These are phyloP conservation scores for Bipolaris zeicola DNA, from an alignment of 2,329 filamentous ascomycete genomes.

Conservation along the genomic window DNA sequence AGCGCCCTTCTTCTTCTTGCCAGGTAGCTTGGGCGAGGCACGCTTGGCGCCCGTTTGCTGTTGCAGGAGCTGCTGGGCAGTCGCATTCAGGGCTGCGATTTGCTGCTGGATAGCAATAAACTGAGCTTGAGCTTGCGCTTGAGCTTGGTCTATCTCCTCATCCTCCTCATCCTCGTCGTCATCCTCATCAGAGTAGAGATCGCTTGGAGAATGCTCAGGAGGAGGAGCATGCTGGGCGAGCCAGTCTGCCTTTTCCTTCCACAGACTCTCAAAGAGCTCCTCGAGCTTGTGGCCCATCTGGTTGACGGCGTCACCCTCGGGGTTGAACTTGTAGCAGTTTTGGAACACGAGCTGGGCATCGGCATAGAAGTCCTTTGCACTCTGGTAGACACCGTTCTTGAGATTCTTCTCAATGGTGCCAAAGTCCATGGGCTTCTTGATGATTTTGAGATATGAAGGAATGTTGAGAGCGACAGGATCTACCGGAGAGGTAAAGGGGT, in stretches of 20 bases:
- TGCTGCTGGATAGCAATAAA: constrained; percentile 64
- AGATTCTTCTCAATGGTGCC: constrained; percentile 76
- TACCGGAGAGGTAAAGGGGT: constrained; percentile 81
- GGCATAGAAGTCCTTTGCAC: constrained; percentile 81
- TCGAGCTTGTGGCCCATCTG: constrained; percentile 74
- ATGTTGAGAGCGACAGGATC: constrained; percentile 95
- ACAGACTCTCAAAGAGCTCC: constrained; percentile 74
- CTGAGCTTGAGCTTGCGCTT: constrained; percentile 53
- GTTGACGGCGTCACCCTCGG: constrained; percentile 75
- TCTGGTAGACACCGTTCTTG: constrained; percentile 77
- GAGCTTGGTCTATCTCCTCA: constrained; percentile 53
- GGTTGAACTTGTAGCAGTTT: constrained; percentile 94
- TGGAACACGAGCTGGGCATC: constrained; percentile 83
- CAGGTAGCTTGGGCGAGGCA: constrained; percentile 55
- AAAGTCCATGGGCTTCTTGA: constrained; percentile 97
- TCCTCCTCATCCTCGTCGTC: constrained; percentile 74
- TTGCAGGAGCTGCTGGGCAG: constrained; percentile 61
- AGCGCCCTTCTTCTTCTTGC: constrained; percentile 53
- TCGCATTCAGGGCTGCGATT: constrained; percentile 69
- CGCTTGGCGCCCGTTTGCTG: constrained; percentile 56
- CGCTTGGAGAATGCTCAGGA: constrained; percentile 67
- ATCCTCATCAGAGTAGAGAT: constrained; percentile 60
- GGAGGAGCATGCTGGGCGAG: constrained; percentile 74
- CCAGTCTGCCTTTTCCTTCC: constrained; percentile 81
- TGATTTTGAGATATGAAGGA: constrained; percentile 87